Percentiles rank a stretch among this genome's conserved stretches.
These are phyloP conservation scores for Populus hybrid DNA, from an alignment of 441 rosid species.

Conservation along the genomic window DNA sequence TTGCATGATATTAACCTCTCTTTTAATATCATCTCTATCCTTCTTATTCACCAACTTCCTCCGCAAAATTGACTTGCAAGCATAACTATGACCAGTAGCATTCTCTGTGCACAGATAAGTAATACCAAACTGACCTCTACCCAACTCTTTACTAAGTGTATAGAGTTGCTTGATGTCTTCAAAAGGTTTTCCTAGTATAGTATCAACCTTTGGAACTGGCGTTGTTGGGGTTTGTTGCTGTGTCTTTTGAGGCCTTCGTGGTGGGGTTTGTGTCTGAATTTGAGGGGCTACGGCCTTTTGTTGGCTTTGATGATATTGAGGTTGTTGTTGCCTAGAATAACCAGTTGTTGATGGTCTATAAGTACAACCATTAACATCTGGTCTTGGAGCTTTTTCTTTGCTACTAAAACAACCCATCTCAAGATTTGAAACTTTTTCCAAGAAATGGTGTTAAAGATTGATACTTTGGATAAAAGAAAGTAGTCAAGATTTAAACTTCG, in stretches of 20 bases:
- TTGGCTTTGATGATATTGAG: constrained; percentile 29
- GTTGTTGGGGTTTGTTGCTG: constrained; percentile 20
- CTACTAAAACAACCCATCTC: constrained; percentile 68
- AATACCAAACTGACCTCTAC: constrained; percentile 90
- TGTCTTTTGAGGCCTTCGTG: constrained; percentile 18
- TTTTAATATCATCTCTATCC: constrained; percentile 78
- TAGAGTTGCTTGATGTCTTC: constrained; percentile 63
- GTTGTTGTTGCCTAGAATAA: constrained; percentile 21
- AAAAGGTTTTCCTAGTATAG: constrained; percentile 66
- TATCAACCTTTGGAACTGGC: constrained; percentile 34
- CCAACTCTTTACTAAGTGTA: constrained; percentile 67
- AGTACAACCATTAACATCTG: constrained; percentile 22
- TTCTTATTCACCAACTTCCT: constrained; percentile 58
- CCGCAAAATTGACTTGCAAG: constrained; percentile 88
- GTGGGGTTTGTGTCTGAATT: constrained; percentile 16
- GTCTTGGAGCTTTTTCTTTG: constrained; percentile 35
- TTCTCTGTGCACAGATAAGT: constrained; percentile 85
- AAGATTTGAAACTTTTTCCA: not conserved
- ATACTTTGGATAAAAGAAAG: not conserved
- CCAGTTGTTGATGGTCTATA: constrained; percentile 17
- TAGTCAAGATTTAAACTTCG: constrained; percentile 3
- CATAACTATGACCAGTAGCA: constrained; percentile 57
- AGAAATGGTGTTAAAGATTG: not conserved
- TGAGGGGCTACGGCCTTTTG: constrained; percentile 26
- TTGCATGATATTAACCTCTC: constrained; percentile 87